A percentile compares a stretch with the other conserved stretches of the same genome.
Conservation (phyloP, 345 rosid genomes). For the Triadica sebifera region DNA sequence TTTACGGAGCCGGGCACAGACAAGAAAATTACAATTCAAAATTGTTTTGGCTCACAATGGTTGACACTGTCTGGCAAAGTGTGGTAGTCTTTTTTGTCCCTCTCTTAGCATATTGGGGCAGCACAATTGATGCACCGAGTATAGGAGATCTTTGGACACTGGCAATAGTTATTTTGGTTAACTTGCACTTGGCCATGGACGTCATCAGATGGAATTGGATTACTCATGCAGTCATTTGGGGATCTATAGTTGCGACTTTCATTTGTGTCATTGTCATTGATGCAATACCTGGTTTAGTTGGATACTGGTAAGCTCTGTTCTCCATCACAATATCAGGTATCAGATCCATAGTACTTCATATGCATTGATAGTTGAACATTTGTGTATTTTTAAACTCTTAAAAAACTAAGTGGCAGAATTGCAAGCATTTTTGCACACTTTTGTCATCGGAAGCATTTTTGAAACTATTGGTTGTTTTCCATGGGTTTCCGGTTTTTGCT, state of each 20-base stretch:
- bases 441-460: not conserved
- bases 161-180: slow-evolving; percentile 81
- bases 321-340: not conserved
- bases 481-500: not conserved
- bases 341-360: not conserved
- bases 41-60: slow-evolving; percentile 78
- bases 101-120: slow-evolving; percentile 68
- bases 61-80: slow-evolving; percentile 93
- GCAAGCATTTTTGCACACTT: not conserved
- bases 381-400: not conserved
- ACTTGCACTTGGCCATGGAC: slow-evolving; percentile 90
- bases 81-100: slow-evolving; percentile 72
- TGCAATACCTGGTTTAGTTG: slow-evolving; percentile 58
- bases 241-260: slow-evolving; percentile 80
- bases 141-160: slow-evolving; percentile 96
- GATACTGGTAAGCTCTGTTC: slow-evolving; percentile 76
- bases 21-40: slow-evolving; percentile 70
- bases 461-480: not conserved
- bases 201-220: slow-evolving; percentile 89
- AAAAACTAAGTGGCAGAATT: not conserved
- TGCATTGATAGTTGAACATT: not conserved
- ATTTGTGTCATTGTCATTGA: slow-evolving; percentile 74
- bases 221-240: slow-evolving; percentile 88
- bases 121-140: slow-evolving; percentile 67
- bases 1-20: slow-evolving; percentile 84